Evolutionary conservation across 2,329 filamentous ascomycete genomes (phyloP).

Genomic region (Fusarium sp.): DNA sequence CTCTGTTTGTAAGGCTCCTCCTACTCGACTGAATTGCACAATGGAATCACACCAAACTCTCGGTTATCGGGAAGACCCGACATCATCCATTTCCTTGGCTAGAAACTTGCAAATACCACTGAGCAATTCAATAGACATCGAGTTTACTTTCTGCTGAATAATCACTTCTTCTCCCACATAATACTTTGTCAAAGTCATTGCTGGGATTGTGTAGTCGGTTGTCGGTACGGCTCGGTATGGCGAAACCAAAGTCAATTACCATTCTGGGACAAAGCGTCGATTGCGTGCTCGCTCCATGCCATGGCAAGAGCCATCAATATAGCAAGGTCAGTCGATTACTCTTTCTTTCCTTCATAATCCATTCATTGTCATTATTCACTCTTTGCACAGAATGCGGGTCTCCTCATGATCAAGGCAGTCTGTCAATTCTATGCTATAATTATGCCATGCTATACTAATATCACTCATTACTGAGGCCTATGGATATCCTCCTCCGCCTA

Average conservation of each 20-base stretch:
- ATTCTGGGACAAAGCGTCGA: slow-evolving; percentile 26
- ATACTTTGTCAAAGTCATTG: not conserved
- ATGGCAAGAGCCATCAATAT: slow-evolving; percentile 15
- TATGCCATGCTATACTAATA: slow-evolving; percentile 13
- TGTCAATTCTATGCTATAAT: slow-evolving; percentile 28
- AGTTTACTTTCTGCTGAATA: not conserved
- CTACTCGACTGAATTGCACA: not conserved
- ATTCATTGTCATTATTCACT: slow-evolving; percentile 24
- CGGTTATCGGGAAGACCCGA: slow-evolving; percentile 27
- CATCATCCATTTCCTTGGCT: too few relatives aligned
- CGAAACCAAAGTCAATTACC: slow-evolving; percentile 7
- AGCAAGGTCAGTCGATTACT: slow-evolving; percentile 4
- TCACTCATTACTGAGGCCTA: slow-evolving; percentile 9
- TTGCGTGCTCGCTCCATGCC: slow-evolving; percentile 30
- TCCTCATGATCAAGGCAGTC: slow-evolving; percentile 21
- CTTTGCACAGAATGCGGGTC: slow-evolving; percentile 32
- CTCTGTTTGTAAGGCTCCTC: not conserved
- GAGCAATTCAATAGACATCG: not conserved
- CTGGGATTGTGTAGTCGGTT: slow-evolving; percentile 17
- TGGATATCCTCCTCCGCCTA: not conserved
- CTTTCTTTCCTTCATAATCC: slow-evolving; percentile 28
- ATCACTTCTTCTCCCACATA: not conserved
- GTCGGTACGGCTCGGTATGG: slow-evolving; percentile 34
- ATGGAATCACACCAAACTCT: not conserved
- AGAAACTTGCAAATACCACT: not conserved